Percentiles rank a stretch among this genome's conserved stretches.
Evolutionary conservation across 2,329 filamentous ascomycete genomes (phyloP).

Genomic region (Colletotrichum sidae): DNA sequence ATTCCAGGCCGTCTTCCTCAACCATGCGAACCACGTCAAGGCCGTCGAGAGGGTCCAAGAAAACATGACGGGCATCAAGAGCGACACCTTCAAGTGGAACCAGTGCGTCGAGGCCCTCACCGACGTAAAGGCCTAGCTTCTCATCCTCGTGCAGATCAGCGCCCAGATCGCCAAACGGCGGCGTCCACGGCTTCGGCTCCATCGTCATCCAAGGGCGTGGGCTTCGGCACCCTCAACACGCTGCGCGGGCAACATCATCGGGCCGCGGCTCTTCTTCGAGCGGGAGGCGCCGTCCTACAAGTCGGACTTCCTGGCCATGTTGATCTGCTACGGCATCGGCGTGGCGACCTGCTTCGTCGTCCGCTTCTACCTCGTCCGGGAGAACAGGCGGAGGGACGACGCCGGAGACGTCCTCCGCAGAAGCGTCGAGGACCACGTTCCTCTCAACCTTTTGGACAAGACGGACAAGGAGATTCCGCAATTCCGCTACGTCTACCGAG

Average conservation of each 20-base stretch:
- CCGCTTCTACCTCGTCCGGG: constrained; percentile 9
- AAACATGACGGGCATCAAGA: too few relatives aligned
- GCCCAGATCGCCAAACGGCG: too few relatives aligned
- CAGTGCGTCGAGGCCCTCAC: too few relatives aligned
- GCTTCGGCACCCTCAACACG: too few relatives aligned
- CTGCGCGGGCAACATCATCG: constrained; percentile 75
- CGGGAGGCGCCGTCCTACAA: constrained; percentile 69
- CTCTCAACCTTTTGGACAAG: constrained; percentile 56
- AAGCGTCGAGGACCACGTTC: constrained; percentile 60
- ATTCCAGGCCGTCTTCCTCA: too few relatives aligned
- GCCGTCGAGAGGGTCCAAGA: too few relatives aligned
- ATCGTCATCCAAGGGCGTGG: too few relatives aligned
- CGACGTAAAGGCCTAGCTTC: too few relatives aligned
- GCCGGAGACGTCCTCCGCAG: background rate
- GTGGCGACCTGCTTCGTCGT: constrained; percentile 39
- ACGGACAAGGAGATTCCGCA: constrained; percentile 67
- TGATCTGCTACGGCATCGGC: constrained; percentile 42
- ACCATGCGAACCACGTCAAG: too few relatives aligned
- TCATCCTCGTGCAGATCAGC: too few relatives aligned
- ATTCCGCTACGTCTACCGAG: constrained; percentile 61
- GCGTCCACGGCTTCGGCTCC: too few relatives aligned
- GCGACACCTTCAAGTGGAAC: too few relatives aligned
- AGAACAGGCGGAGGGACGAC: constrained; percentile 34
- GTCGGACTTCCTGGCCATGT: constrained; percentile 65
- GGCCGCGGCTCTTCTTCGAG: constrained; percentile 70